Evolutionary conservation across 2,329 filamentous ascomycete genomes (phyloP).

Genomic region (Aspergillus felis): DNA sequence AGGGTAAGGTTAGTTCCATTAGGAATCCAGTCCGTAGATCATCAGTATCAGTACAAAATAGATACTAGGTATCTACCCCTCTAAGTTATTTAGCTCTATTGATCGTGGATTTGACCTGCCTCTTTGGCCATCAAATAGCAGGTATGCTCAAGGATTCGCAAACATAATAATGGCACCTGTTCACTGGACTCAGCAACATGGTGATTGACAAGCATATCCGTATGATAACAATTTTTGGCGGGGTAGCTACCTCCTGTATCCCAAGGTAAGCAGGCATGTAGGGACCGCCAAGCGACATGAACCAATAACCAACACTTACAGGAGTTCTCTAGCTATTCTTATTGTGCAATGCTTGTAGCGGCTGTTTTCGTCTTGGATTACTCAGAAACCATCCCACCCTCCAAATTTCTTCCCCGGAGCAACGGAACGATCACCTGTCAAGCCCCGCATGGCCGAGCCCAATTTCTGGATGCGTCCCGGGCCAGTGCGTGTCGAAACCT

Average conservation of each 20-base stretch:
- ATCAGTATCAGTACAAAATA: not conserved
- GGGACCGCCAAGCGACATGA: not conserved
- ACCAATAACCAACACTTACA: not conserved
- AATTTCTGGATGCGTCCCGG: constrained; percentile 13
- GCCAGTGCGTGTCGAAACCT: constrained; percentile 1
- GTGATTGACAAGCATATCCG: not conserved
- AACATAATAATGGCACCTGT: not conserved
- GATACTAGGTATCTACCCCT: not conserved
- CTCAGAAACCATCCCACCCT: not conserved
- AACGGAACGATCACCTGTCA: constrained; percentile 28
- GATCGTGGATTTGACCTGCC: not conserved
- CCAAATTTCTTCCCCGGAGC: constrained; percentile 26
- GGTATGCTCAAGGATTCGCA: not conserved
- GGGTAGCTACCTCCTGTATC: not conserved
- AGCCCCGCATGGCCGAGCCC: constrained; percentile 33
- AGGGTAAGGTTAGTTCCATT: not conserved
- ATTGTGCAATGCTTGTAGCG: not conserved
- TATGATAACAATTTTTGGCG: not conserved
- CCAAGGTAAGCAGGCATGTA: not conserved
- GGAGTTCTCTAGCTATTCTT: not conserved
- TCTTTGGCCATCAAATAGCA: too few species aligned
- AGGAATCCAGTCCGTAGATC: not conserved
- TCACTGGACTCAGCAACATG: not conserved
- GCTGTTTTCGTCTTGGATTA: not conserved
- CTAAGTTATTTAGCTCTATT: not conserved